Conservation (phyloP, 495 filamentous ascomycete genomes). For the Bathelium albidoporum region DNA sequence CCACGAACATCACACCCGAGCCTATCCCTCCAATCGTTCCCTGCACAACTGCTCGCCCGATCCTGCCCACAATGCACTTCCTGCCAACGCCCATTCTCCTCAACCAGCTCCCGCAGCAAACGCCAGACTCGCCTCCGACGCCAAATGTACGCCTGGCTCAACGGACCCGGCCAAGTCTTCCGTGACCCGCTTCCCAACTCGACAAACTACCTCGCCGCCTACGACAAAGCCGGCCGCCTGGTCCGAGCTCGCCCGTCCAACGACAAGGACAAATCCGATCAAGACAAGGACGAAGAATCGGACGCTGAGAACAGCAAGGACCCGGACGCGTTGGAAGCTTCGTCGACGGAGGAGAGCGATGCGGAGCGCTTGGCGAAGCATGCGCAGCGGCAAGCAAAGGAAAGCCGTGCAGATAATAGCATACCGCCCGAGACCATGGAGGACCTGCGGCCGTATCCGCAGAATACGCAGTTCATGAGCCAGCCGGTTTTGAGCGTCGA, state of each 20-base stretch:
- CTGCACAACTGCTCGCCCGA: background rate
- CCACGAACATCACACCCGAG: background rate
- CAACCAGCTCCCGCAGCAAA: background rate
- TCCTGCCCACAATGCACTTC: background rate
- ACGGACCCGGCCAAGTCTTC: slow-evolving; percentile 44
- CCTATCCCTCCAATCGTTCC: background rate
- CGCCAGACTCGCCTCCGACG: slow-evolving; percentile 16
- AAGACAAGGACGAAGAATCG: slow-evolving; percentile 18
- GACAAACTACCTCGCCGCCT: slow-evolving; percentile 57
- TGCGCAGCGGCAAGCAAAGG: slow-evolving; percentile 8
- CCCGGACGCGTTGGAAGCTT: slow-evolving; percentile 4
- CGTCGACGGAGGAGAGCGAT: slow-evolving; percentile 19
- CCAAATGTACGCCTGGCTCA: slow-evolving; percentile 58
- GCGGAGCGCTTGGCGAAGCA: slow-evolving; percentile 13
- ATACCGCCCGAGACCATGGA: slow-evolving; percentile 29
- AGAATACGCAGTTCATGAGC: slow-evolving; percentile 61
- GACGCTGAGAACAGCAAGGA: slow-evolving; percentile 13
- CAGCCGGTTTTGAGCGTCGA: slow-evolving; percentile 66
- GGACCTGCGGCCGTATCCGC: slow-evolving; percentile 57
- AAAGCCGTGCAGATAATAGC: slow-evolving; percentile 15
- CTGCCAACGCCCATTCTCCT: background rate
- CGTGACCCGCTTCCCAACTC: slow-evolving; percentile 45
- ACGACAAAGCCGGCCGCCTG: slow-evolving; percentile 35
- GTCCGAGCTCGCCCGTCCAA: slow-evolving; percentile 21
- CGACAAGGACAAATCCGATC: background rate